Conservation (phyloP, 2,329 filamentous ascomycete genomes). For the Saccharata proteae region DNA sequence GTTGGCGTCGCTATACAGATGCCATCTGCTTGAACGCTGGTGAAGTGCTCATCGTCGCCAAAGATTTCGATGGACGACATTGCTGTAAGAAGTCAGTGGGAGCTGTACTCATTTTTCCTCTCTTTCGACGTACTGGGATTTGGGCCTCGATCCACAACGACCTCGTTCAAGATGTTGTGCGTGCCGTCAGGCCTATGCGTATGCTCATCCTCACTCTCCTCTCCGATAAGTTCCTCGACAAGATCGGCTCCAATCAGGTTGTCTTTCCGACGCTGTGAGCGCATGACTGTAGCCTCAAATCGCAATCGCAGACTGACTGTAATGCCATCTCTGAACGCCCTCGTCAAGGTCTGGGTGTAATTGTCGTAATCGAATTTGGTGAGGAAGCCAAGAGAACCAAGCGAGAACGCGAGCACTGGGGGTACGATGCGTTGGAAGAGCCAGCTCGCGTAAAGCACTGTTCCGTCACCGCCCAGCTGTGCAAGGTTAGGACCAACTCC, state of each 20-base stretch:
- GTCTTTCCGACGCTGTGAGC: slow-evolving; percentile 45
- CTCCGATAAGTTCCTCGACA: slow-evolving; percentile 80
- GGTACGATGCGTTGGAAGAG: slow-evolving; percentile 92
- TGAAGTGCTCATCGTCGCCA: slow-evolving; percentile 90
- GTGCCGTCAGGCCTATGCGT: slow-evolving; percentile 78
- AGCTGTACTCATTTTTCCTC: background rate
- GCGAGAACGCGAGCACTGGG: slow-evolving; percentile 78
- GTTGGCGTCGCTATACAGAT: slow-evolving; percentile 91
- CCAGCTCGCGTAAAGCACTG: slow-evolving; percentile 92
- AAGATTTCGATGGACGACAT: slow-evolving; percentile 91
- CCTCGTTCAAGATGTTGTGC: slow-evolving; percentile 87
- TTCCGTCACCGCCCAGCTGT: slow-evolving; percentile 81
- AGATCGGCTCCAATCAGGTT: slow-evolving; percentile 41
- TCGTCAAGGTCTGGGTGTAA: slow-evolving; percentile 55
- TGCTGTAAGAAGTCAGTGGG: slow-evolving; percentile 45
- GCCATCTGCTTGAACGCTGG: slow-evolving; percentile 83
- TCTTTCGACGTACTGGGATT: slow-evolving; percentile 76
- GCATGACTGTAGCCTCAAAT: slow-evolving; percentile 91
- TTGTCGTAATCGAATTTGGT: slow-evolving; percentile 90
- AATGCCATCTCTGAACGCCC: slow-evolving; percentile 69
- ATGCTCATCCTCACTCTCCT: slow-evolving; percentile 69
- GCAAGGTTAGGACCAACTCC: background rate
- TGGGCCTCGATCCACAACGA: slow-evolving; percentile 90
- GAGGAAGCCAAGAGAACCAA: slow-evolving; percentile 86
- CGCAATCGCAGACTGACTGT: slow-evolving; percentile 77